Evolutionary conservation across 805 yeast genomes (phyloP), one percentile per base, ranked within the genome.

Genomic region (Priceomyces melissophilus): DNA sequence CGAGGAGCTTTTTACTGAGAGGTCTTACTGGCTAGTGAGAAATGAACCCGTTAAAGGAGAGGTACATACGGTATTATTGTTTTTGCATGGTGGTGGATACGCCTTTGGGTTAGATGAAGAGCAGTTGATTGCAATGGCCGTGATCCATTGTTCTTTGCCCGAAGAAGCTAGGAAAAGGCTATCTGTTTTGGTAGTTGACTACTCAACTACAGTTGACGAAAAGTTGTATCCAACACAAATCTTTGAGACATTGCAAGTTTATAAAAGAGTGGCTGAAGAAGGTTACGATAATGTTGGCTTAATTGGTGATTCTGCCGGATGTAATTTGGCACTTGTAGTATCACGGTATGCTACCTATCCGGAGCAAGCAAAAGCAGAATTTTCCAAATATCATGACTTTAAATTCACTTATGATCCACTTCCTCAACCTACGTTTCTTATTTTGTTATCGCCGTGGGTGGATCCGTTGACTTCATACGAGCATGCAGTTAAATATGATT

Each of bases 301-400:
- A 12, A 29, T 49, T 17, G 52, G 52, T 9, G 53, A 48, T 25
- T 49, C 53, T 4, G 52, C 52, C 14, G 53, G 53, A 15, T 38
- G 39, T 11, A 48, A 49, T 36, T 34, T 49, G 34, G 33, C 38
- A n/a, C 14, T 32, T 12, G 36, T 12, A 27, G 36, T 32, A 10
- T n/a, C 8, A n/a, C 11, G 36, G 14, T 32, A 16, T 12, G 20
- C 20, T 6, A 27, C 36, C 26, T 32, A 32, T 15, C 36, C 36
- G 14, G 23, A 32, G 9, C 26, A 32, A 15, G 36, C 23, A 9
- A 12, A 15, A 15, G 14, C 8, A 6, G 26, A 32, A 16, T 32
- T 32, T 27, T 16, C 13, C 11, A 23, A 32, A n/a, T 32, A 16
- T 32, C 11, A n/a, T 7, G 23, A 32, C 16, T 32, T 32, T n/a